Conservation (phyloP, 352 stramenopile species). For the Peronospora farinosa region DNA sequence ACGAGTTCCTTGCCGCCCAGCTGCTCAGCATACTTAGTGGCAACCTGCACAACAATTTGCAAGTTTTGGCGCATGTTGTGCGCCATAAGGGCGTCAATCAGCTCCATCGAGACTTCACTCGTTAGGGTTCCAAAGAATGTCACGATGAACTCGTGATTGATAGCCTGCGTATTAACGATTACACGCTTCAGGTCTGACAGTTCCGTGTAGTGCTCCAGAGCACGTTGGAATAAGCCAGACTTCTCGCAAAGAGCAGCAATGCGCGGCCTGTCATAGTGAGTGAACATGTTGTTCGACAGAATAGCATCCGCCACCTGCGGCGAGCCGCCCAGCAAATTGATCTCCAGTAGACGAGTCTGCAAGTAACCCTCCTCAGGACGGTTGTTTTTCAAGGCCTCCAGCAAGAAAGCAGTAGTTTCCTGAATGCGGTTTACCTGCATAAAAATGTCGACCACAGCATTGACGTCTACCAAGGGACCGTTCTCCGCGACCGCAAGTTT, state of each 20-base stretch:
- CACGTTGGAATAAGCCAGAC: constrained; percentile 96
- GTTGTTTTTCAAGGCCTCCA: constrained; percentile 99
- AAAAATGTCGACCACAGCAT: constrained; percentile 99
- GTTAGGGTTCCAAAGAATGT: constrained; percentile 98
- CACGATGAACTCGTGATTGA: constrained; percentile 97
- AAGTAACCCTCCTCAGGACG: constrained; percentile 97
- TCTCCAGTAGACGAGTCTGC: constrained; percentile 99
- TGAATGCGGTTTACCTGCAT: constrained; percentile 98
- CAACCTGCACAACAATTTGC: constrained; percentile 98
- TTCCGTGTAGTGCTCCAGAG: constrained; percentile 98
- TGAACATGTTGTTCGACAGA: constrained; percentile 98
- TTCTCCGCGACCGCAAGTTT: constrained; percentile 94
- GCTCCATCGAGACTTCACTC: constrained; percentile 94
- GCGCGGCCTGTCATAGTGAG: constrained; percentile 96
- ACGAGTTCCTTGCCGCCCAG: constrained; percentile 94
- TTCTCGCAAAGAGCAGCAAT: constrained; percentile 98
- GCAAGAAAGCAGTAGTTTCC: constrained; percentile 98
- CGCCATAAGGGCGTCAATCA: constrained; percentile 98
- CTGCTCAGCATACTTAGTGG: constrained; percentile 91
- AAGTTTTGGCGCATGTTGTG: constrained; percentile 97
- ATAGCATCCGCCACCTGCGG: constrained; percentile 99
- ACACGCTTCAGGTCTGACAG: constrained; percentile 96
- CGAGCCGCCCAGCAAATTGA: constrained; percentile 98
- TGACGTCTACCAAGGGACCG: constrained; percentile 95
- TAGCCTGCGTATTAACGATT: constrained; percentile 88